phyloP scores from a whole-genome alignment of 768 basidiomycete species.

The Candolleomyces efflorescens region DNA sequence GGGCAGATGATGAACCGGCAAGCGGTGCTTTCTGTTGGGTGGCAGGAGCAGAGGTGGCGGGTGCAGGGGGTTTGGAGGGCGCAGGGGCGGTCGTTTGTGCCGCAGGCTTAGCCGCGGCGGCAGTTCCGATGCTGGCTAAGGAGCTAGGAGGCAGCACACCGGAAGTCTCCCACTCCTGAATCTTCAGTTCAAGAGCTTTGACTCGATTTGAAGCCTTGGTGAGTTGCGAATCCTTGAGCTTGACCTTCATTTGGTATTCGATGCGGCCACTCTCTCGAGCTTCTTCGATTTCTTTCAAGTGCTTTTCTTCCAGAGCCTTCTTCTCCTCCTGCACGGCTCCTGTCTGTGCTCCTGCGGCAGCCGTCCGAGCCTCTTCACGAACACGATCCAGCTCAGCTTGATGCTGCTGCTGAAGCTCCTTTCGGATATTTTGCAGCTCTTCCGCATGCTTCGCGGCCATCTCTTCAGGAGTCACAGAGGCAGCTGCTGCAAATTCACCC shows the following conservation, averaged over 20 bases:
- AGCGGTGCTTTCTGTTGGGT: no score
- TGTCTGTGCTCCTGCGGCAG: constrained; percentile 25
- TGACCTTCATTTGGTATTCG: constrained; percentile 57
- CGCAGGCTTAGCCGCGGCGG: constrained; percentile 17
- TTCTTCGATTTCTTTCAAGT: constrained; percentile 52
- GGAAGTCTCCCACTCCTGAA: constrained; percentile 50
- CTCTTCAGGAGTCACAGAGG: constrained; percentile 15
- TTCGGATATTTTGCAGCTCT: constrained; percentile 54
- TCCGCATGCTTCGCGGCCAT: constrained; percentile 50
- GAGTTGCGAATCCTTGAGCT: constrained; percentile 71
- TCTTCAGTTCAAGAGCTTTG: constrained; percentile 66
- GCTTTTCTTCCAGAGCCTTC: constrained; percentile 40
- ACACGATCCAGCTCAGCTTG: constrained; percentile 50
- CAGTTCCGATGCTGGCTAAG: constrained; percentile 18
- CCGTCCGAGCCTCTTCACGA: constrained; percentile 38
- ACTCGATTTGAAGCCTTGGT: constrained; percentile 53
- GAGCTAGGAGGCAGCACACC: constrained; percentile 41
- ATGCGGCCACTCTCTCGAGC: constrained; percentile 68
- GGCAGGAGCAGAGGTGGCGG: neutral
- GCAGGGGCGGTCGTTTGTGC: constrained; percentile 10
- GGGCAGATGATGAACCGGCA: no score
- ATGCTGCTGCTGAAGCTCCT: constrained; percentile 49
- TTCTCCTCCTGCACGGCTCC: constrained; percentile 45
- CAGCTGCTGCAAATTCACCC: constrained; percentile 32
- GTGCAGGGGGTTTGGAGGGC: constrained; percentile 5